phyloP scores from a whole-genome alignment of 805 yeast genomes.

The Wickerhamiella sorbophila region DNA sequence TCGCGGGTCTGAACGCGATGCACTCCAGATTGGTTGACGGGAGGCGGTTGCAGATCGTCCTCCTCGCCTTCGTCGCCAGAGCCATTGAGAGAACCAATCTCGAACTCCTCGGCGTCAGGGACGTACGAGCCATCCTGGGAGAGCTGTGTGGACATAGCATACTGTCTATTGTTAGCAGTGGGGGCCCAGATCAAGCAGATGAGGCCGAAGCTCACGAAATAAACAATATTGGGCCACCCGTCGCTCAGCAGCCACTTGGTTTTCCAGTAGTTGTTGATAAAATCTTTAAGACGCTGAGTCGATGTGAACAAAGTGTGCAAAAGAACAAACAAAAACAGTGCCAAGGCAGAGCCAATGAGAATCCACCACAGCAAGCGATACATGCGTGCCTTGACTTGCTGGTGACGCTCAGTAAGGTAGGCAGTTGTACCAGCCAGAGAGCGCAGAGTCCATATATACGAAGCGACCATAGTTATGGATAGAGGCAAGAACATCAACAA shows the following conservation, averaged over 20 bases:
- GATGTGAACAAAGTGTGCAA: constrained; percentile 55
- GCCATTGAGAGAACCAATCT: constrained; percentile 38
- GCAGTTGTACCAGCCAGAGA: constrained; percentile 64
- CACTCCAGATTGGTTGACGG: constrained; percentile 4
- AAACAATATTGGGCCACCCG: constrained; percentile 89
- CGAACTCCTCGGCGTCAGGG: constrained; percentile 47
- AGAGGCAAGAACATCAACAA: constrained; percentile 58
- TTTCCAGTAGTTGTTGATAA: constrained; percentile 84
- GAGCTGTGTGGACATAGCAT: constrained; percentile 86
- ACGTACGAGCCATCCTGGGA: constrained; percentile 45
- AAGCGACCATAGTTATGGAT: constrained; percentile 48
- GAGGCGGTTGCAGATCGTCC: constrained; percentile 1
- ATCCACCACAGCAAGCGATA: constrained; percentile 66
- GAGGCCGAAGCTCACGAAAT: constrained; percentile 67
- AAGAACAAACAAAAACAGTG: constrained; percentile 56
- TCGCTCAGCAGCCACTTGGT: constrained; percentile 75
- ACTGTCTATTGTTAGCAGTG: constrained; percentile 83
- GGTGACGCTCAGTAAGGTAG: constrained; percentile 69
- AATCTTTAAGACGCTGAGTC: constrained; percentile 59
- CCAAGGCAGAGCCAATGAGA: constrained; percentile 54
- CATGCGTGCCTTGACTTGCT: constrained; percentile 77
- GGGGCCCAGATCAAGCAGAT: constrained; percentile 95
- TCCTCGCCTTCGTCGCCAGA: constrained; percentile 28
- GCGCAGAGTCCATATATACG: constrained; percentile 60
- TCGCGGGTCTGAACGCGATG: constrained; percentile 5